Evolutionary conservation across 2,329 filamentous ascomycete species (phyloP), one percentile per base, ranked within the genome.

Genomic region (Rhynchosporium graminicola): DNA sequence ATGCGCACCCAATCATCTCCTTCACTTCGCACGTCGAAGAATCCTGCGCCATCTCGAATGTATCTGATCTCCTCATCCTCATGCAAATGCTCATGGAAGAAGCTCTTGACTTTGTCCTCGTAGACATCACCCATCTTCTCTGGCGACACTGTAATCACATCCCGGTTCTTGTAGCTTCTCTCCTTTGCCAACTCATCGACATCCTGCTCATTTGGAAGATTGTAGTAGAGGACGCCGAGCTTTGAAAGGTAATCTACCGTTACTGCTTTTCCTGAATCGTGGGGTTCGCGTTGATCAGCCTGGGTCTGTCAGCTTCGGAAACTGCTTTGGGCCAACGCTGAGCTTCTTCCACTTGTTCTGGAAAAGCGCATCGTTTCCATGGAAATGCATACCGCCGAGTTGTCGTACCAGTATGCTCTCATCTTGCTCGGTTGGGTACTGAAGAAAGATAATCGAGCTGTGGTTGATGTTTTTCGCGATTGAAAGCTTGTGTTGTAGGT

Each of bases 51-150:
- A 65, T 89, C 93, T 38, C 92, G 82, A 69, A 99, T 93, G 73
- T 97, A 99, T 54, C 95, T 83, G 69, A 99, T 99, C 82, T 99
- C 95, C 79, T 99, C 95, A 70, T 99, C 95, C 80, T 99, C 95
- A 75, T 99, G 95, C 71, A 99, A 77, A 76, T 99, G 95, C 82
- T 99, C 95, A 71, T 90, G 76, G 80, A 98, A 99, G 80, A 99
- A 99, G 69, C 78, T 86, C 80, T 92, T 93, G 66, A 99, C 92
- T 77, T 98, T 98, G 67, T 90, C 85, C 78, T 99, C 94, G 79
- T 98, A 99, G 50, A 87, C 78, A 45, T 85, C 89, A 61, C 92
- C 92, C 88, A 98, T 92, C 67, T 87, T 89, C 67, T 87, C 81
- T 0, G 93, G 94, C 7, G 91, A 96, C 28, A 99, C 91, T 64